phyloP scores from a whole-genome alignment of 1,284 basidiomycete species.

The Peniophora sp. region DNA sequence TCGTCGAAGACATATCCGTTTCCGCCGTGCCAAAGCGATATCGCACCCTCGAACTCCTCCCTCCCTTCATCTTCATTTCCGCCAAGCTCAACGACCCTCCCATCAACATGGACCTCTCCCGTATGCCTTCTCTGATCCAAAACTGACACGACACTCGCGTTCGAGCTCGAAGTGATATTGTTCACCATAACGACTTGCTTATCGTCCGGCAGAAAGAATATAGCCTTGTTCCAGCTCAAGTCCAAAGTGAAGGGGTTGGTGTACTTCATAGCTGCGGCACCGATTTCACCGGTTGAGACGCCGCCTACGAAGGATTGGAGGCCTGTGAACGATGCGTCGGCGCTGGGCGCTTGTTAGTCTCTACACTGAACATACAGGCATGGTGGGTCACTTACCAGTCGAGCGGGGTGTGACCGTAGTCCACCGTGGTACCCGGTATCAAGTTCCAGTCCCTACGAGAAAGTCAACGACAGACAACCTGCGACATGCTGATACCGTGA shows the following conservation, averaged over 20 bases:
- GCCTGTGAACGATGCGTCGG: slow-evolving; percentile 31
- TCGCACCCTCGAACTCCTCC: slow-evolving; percentile 21
- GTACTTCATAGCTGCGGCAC: slow-evolving; percentile 53
- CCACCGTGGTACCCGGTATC: slow-evolving; percentile 63
- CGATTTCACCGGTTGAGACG: slow-evolving; percentile 44
- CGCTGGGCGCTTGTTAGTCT: slow-evolving; percentile 3
- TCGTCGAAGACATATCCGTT: slow-evolving; percentile 44
- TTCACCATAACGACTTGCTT: slow-evolving; percentile 56
- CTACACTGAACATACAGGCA: neutral
- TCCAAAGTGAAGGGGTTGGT: slow-evolving; percentile 50
- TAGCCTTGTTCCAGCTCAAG: slow-evolving; percentile 58
- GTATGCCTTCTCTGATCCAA: slow-evolving; percentile 51
- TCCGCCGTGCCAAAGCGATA: slow-evolving; percentile 49
- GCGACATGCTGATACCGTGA: too few relatives aligned
- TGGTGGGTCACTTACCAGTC: slow-evolving; percentile 21
- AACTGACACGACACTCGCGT: slow-evolving; percentile 48
- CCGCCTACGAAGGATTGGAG: slow-evolving; percentile 56
- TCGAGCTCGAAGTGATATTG: slow-evolving; percentile 33
- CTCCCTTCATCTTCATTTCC: slow-evolving; percentile 26
- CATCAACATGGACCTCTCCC: slow-evolving; percentile 39
- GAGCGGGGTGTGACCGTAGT: slow-evolving; percentile 47
- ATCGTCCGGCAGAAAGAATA: slow-evolving; percentile 63
- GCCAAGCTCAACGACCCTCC: slow-evolving; percentile 24
- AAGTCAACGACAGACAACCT: too few relatives aligned
- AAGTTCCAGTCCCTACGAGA: slow-evolving; percentile 49